phyloP scores from a whole-genome alignment of 176 grass and related monocot genomes.

The Alloteropsis semialata region DNA sequence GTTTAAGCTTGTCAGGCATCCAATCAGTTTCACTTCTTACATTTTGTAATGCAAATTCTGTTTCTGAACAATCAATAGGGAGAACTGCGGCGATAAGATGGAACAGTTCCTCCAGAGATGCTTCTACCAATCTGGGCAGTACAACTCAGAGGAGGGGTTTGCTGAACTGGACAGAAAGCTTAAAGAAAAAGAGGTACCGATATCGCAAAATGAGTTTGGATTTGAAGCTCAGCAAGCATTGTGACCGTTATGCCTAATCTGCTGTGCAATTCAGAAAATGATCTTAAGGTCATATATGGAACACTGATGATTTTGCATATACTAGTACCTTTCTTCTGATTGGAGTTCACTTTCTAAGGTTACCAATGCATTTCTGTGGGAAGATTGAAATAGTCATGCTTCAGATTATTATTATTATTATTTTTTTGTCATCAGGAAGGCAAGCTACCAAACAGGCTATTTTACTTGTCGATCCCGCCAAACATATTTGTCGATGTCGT shows the following conservation, averaged over 20 bases:
- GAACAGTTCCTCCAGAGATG: conserved; percentile 81
- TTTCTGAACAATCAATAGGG: conserved; percentile 46
- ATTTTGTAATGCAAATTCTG: not conserved
- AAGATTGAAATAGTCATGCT: not conserved
- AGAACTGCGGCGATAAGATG: conserved; percentile 89
- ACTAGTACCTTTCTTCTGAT: not conserved
- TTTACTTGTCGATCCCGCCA: conserved; percentile 90
- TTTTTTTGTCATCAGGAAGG: conserved; percentile 56
- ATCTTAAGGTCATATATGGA: not conserved
- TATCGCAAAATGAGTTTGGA: not conserved
- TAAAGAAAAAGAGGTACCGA: conserved; percentile 77
- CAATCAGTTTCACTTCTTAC: not conserved
- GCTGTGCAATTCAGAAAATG: not conserved
- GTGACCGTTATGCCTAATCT: too few species aligned
- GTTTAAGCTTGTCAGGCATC: not conserved
- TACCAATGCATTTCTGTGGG: not conserved
- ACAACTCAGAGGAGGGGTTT: conserved; percentile 76
- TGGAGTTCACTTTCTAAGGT: not conserved
- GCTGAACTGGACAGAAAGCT: conserved; percentile 73
- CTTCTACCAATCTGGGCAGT: conserved; percentile 87
- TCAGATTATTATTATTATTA: too few species aligned
- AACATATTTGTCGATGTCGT: conserved; percentile 97
- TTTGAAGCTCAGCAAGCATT: not conserved
- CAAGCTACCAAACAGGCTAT: conserved; percentile 68
- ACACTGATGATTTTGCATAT: not conserved